phyloP scores from a whole-genome alignment of 176 grass and related monocot genomes.

The Tillandsia leiboldiana region DNA sequence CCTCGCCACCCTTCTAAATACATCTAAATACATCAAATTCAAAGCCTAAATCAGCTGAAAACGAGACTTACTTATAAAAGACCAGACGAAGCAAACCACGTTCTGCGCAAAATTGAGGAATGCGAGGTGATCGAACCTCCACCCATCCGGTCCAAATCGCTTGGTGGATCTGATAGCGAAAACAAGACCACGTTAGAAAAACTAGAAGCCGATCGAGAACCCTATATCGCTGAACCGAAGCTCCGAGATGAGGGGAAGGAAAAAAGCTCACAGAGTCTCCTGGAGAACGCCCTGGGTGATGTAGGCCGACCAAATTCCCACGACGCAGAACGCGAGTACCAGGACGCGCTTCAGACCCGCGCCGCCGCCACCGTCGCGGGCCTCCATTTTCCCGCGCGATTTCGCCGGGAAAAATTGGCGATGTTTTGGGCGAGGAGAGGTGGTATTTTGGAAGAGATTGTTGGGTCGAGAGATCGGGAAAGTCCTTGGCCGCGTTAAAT shows the following conservation, averaged over 20 bases:
- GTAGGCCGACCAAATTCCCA: conserved; percentile 90
- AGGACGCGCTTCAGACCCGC: conserved; percentile 19
- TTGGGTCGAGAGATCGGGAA: too few species aligned
- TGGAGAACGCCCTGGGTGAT: conserved; percentile 94
- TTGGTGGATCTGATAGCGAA: conserved; percentile 72
- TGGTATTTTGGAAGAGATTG: too few species aligned
- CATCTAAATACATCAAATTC: neutral
- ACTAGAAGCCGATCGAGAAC: too few species aligned
- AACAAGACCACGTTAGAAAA: neutral
- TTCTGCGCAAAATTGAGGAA: conserved; percentile 97
- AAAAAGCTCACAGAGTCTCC: conserved; percentile 59
- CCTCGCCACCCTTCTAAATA: neutral
- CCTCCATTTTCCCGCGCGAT: conserved; percentile 34
- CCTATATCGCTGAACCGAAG: neutral
- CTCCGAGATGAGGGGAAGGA: neutral
- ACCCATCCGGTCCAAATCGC: conserved; percentile 69
- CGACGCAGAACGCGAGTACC: conserved; percentile 50
- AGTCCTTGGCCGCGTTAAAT: too few species aligned
- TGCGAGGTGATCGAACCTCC: conserved; percentile 80
- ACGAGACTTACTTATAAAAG: conserved; percentile 66
- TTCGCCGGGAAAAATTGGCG: neutral
- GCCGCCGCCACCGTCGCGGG: conserved; percentile 4
- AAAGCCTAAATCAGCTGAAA: neutral
- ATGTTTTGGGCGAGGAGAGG: too few species aligned
- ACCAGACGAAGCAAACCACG: conserved; percentile 81